These are phyloP conservation scores for Alopecurus myosuroides DNA, from an alignment of 176 grass and related monocot species.

Conservation along the genomic window DNA sequence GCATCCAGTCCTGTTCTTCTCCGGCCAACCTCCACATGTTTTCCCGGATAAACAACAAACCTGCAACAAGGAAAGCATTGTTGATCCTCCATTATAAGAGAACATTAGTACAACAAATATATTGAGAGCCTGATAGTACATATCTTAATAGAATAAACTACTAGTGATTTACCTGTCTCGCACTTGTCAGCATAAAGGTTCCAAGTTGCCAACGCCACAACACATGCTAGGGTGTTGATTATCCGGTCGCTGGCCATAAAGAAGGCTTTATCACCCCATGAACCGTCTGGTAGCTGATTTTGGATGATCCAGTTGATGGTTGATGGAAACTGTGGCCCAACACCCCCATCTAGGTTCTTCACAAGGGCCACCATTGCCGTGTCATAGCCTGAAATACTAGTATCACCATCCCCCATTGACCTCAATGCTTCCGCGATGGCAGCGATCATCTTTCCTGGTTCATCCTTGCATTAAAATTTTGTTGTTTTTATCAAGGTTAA, in stretches of 20 bases:
- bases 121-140: too few relatives aligned
- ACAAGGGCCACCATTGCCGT: constrained; percentile 53
- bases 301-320: constrained; percentile 47
- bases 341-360: background rate
- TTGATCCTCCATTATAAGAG: background rate
- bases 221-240: constrained; percentile 58
- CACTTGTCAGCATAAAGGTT: background rate
- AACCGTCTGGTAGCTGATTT: constrained; percentile 51
- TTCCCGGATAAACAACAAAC: background rate
- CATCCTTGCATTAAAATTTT: background rate
- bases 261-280: constrained; percentile 40
- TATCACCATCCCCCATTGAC: constrained; percentile 33
- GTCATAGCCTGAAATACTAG: constrained; percentile 48
- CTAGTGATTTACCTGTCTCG: background rate
- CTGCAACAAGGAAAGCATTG: background rate
- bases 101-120: background rate
- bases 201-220: constrained; percentile 11
- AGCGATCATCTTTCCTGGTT: background rate
- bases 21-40: background rate
- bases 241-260: constrained; percentile 44
- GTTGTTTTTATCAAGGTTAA: too few relatives aligned
- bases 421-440: constrained; percentile 16
- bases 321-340: constrained; percentile 48
- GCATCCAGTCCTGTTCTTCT: background rate
- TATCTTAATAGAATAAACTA: too few relatives aligned